Percentiles rank a stretch among this genome's conserved stretches.
Conservation (phyloP, 129 eudicot genomes). For the Apium graveolens region DNA sequence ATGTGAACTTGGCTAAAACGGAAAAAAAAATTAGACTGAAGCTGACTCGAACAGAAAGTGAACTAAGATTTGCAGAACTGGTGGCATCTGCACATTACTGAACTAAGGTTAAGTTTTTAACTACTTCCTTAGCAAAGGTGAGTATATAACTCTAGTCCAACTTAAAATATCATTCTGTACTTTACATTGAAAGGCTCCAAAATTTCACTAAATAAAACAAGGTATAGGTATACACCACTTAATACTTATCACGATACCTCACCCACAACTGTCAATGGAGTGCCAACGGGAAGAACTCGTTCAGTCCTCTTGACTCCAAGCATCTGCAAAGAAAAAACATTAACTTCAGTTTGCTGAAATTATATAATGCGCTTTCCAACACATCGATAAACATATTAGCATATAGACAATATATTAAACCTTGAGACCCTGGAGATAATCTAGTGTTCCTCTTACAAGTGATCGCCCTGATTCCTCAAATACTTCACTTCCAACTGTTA, state of each 20-base stretch:
- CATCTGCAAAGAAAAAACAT: slow-evolving; percentile 46
- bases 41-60: background rate
- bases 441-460: slow-evolving; percentile 85
- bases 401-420: slow-evolving; percentile 24
- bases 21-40: background rate
- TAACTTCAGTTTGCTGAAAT: slow-evolving; percentile 9
- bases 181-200: background rate
- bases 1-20: background rate
- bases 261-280: slow-evolving; percentile 93
- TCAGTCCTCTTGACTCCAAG: slow-evolving; percentile 96
- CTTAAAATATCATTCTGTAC: background rate
- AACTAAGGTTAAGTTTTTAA: background rate
- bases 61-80: background rate
- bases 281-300: slow-evolving; percentile 93
- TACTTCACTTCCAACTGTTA: slow-evolving; percentile 90
- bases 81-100: background rate
- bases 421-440: slow-evolving; percentile 93
- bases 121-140: background rate
- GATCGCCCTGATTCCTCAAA: slow-evolving; percentile 93
- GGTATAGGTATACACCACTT: slow-evolving; percentile 1
- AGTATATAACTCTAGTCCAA: background rate
- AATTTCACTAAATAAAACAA: slow-evolving; percentile 9
- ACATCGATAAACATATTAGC: background rate
- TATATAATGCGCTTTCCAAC: slow-evolving; percentile 3
- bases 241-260: slow-evolving; percentile 54